Conservation (phyloP, 164 flowering plant species). For the Nymphaea colorata region DNA sequence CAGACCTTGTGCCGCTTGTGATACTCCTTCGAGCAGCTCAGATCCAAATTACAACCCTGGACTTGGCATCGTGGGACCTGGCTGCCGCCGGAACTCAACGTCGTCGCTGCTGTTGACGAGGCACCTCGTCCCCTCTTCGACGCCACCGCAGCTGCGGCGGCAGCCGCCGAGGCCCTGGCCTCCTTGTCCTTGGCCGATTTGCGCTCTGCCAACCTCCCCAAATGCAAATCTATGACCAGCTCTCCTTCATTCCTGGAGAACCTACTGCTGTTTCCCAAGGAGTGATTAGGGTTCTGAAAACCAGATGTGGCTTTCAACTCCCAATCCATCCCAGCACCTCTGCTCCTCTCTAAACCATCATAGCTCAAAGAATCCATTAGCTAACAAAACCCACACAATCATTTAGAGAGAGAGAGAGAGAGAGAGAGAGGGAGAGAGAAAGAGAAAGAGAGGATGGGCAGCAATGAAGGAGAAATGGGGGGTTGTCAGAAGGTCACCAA, state of each 20-base stretch:
- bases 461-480: background rate
- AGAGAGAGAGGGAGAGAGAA: background rate
- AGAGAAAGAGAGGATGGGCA: background rate
- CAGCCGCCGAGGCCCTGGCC: conserved; percentile 12
- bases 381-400: background rate
- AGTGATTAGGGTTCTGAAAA: background rate
- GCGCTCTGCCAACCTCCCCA: conserved; percentile 41
- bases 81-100: background rate
- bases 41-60: conserved; percentile 64
- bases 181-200: conserved; percentile 16
- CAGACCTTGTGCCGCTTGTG: conserved; percentile 89
- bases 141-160: conserved; percentile 23
- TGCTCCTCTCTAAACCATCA: background rate
- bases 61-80: conserved; percentile 67
- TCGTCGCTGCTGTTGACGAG: conserved; percentile 8
- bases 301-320: background rate
- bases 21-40: conserved; percentile 70
- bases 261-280: background rate
- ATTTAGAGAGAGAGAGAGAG: background rate
- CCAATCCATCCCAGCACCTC: background rate
- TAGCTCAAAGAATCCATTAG: background rate
- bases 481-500: background rate
- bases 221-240: conserved; percentile 36
- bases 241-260: background rate
- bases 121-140: conserved; percentile 26